These are phyloP conservation scores for Lasiosphaeria ovina DNA, from an alignment of 495 filamentous ascomycete species.

Conservation along the genomic window DNA sequence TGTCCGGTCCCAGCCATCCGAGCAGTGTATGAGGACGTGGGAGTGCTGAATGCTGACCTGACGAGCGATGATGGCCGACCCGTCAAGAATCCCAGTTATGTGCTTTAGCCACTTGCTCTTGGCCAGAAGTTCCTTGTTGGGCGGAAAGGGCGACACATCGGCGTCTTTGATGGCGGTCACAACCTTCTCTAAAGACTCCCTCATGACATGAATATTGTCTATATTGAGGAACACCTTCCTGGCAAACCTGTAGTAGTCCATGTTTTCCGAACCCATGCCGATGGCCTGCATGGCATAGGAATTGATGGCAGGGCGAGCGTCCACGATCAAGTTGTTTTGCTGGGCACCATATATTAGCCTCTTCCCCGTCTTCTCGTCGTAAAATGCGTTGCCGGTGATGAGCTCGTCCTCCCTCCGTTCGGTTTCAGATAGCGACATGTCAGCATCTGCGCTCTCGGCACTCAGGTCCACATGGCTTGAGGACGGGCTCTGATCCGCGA, in stretches of 20 bases:
- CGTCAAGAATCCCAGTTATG: constrained; percentile 80
- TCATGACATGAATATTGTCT: constrained; percentile 99
- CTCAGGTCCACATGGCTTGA: constrained; percentile 58
- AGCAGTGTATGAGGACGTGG: constrained; percentile 95
- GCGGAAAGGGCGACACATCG: constrained; percentile 79
- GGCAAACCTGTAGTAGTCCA: constrained; percentile 93
- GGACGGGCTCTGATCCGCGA: constrained; percentile 52
- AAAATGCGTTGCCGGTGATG: constrained; percentile 48
- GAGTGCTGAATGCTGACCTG: constrained; percentile 90
- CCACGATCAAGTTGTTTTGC: constrained; percentile 92
- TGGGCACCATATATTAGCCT: constrained; percentile 85
- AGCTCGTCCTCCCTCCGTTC: constrained; percentile 76
- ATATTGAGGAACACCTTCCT: constrained; percentile 96
- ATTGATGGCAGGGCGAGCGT: constrained; percentile 93
- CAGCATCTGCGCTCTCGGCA: constrained; percentile 33
- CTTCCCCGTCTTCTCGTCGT: constrained; percentile 47
- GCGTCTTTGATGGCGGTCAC: constrained; percentile 89
- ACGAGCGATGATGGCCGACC: constrained; percentile 76
- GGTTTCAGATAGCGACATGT: constrained; percentile 48
- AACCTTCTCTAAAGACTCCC: constrained; percentile 84
- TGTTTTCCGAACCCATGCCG: constrained; percentile 92
- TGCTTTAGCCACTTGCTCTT: constrained; percentile 93
- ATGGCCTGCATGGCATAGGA: constrained; percentile 94
- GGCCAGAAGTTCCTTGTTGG: constrained; percentile 75
- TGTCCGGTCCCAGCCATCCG: constrained; percentile 97